Percentiles rank a stretch among this genome's conserved stretches.
phyloP scores from a whole-genome alignment of 169 alveolate species.

The Plasmodium cynomolgi region DNA sequence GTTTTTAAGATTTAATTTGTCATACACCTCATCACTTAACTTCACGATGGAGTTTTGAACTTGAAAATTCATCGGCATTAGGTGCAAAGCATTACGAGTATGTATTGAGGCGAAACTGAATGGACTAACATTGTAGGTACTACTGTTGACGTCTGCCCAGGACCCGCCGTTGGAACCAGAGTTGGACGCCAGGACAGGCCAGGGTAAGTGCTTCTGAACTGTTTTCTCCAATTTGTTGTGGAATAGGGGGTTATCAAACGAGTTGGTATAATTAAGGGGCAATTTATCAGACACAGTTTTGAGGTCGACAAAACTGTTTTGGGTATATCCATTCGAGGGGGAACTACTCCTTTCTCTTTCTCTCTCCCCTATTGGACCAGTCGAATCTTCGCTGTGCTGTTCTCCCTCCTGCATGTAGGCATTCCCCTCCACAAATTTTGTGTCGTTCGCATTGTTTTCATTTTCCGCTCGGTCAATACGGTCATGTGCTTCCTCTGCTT shows the following conservation, averaged over 20 bases:
- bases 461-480: background rate
- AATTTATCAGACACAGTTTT: background rate
- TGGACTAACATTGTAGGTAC: background rate
- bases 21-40: conserved; percentile 14
- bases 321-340: background rate
- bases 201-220: background rate
- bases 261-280: background rate
- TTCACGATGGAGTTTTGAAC: background rate
- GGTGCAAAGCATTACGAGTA: background rate
- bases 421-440: background rate
- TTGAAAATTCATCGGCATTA: conserved; percentile 22
- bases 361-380: background rate
- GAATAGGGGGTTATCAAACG: background rate
- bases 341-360: background rate
- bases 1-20: conserved; percentile 7
- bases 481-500: background rate
- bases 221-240: background rate
- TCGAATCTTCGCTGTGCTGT: background rate
- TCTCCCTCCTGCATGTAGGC: background rate
- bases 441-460: background rate
- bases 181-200: background rate
- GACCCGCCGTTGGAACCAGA: background rate
- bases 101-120: background rate
- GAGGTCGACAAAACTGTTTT: background rate
- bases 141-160: background rate